phyloP scores from a whole-genome alignment of 2,329 filamentous ascomycete genomes.

The Diaporthe destruens region DNA sequence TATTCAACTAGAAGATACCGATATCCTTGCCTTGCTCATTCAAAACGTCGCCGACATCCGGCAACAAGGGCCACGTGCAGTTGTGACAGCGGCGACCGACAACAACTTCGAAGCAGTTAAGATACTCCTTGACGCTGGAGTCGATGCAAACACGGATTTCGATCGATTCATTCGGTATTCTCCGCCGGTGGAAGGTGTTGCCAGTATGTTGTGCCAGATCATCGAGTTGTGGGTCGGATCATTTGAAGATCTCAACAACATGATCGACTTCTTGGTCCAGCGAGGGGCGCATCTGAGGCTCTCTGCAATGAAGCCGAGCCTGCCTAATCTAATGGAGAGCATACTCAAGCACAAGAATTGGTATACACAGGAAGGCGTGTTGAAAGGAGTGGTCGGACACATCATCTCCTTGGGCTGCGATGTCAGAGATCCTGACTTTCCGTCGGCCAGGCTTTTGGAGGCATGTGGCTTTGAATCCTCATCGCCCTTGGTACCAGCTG shows the following conservation, averaged over 20 bases:
- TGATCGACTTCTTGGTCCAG: not conserved
- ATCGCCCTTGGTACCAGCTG: too few species aligned
- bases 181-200: not conserved
- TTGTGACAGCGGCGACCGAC: not conserved
- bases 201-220: not conserved
- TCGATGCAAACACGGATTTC: not conserved
- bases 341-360: accelerated
- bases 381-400: not conserved
- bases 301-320: not conserved
- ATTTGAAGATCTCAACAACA: not conserved
- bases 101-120: not conserved
- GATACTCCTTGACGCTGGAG: not conserved
- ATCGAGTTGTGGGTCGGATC: not conserved
- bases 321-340: not conserved
- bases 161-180: too few species aligned
- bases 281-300: not conserved
- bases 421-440: not conserved
- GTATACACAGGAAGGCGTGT: not conserved
- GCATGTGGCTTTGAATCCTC: conserved; percentile 1
- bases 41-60: not conserved
- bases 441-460: not conserved
- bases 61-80: not conserved
- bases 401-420: not conserved
- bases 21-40: not conserved
- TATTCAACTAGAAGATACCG: not conserved